These are phyloP conservation scores for Pyrenochaeta sp. DNA, from an alignment of 2,329 filamentous ascomycete genomes.

Conservation along the genomic window DNA sequence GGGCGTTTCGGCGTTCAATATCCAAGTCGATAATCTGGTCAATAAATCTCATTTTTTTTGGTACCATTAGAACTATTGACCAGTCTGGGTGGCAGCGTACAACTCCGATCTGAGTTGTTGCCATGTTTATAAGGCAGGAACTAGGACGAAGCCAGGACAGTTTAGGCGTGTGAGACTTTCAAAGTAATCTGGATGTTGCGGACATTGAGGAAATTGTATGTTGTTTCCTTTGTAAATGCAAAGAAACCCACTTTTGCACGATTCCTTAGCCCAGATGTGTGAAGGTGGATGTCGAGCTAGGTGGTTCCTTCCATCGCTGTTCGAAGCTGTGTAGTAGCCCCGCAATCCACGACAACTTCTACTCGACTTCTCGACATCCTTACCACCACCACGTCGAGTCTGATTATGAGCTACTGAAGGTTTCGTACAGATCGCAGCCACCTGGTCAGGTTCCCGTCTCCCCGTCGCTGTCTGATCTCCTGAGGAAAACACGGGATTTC, in stretches of 20 bases:
- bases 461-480: background rate
- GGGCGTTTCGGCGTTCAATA: background rate
- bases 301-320: background rate
- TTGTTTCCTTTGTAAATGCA: background rate
- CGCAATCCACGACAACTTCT: background rate
- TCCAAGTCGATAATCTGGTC: background rate
- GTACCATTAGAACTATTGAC: background rate
- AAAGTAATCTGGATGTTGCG: too few relatives aligned
- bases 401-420: background rate
- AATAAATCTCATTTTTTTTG: background rate
- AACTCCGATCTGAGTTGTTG: background rate
- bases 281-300: background rate
- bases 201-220: background rate
- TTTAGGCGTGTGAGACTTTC: too few relatives aligned
- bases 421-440: background rate
- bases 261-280: background rate
- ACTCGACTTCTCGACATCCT: background rate
- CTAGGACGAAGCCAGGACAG: too few relatives aligned
- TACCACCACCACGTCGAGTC: background rate
- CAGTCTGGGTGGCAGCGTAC: background rate
- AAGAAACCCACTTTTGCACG: background rate
- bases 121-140: too few relatives aligned
- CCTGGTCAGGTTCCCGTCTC: background rate
- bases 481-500: background rate
- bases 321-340: background rate